Conservation (phyloP, 441 rosid genomes). For the Pelargonium myrrhifolium region DNA sequence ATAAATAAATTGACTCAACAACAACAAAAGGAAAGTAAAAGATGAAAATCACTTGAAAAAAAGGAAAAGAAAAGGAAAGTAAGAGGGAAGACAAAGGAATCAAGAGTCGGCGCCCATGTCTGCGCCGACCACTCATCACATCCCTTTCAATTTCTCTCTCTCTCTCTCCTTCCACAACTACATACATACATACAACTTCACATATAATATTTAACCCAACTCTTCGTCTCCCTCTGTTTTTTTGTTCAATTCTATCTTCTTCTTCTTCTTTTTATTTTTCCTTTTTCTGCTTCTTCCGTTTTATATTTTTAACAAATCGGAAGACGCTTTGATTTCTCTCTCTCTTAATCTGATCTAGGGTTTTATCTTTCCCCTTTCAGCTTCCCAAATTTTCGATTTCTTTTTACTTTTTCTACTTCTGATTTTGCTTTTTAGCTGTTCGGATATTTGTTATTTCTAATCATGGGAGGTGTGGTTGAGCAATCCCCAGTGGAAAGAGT, state of each 20-base stretch:
- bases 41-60: no score
- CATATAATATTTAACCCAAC: background rate
- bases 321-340: background rate
- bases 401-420: background rate
- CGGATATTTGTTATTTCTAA: conserved; percentile 1
- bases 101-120: conserved; percentile 66
- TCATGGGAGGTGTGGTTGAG: conserved; percentile 37
- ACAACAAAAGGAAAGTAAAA: no score
- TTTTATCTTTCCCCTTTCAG: background rate
- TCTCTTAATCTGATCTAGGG: conserved; percentile 10
- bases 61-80: background rate
- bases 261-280: no score
- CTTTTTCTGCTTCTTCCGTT: conserved; percentile 4
- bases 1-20: no score
- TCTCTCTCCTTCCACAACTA: no score
- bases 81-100: conserved; percentile 34
- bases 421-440: background rate
- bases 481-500: conserved; percentile 36
- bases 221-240: background rate
- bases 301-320: background rate
- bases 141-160: conserved; percentile 18
- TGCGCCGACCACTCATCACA: conserved; percentile 60
- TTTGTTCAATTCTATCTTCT: no score
- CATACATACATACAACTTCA: no score
- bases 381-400: background rate